Evolutionary conservation across 1,284 basidiomycete genomes (phyloP), one percentile per base, ranked within the genome.

Genomic region (Pseudozyma hubeiensis): DNA sequence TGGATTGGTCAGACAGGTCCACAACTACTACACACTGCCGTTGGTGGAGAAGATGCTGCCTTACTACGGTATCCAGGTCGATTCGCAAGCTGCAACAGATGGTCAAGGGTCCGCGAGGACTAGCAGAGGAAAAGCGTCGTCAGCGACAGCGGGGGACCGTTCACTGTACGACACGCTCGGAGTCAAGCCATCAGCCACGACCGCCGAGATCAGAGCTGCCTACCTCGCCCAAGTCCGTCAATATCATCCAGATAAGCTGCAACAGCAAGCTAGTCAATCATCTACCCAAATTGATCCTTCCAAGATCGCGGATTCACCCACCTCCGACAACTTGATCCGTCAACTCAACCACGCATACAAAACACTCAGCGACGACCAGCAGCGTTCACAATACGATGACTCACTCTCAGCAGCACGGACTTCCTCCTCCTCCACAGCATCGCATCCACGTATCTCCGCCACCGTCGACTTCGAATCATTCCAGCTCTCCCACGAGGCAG

Each of bases 191-290:
- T 64, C 60, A 13, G 64, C 73, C 2, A 61, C 57, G 7, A 7
- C 41, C 9, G 44, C 53, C 43, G 64, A 71, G 34, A 71, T 75
- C 30, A 56, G 73, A 7, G 44, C 73, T 2, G 73, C 73, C 17
- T 75, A 71, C 50, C 64, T 75, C 3, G 61, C 57, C 1, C 55
- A 65, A 45, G 73, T 75, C 5, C 57, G 68, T 11, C 53, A 16
- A 11, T 48, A 75, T 33, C 73, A 75, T 35, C 73, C 73, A 1
- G 73, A 75, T 53, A 75, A 75, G 49, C 52, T 69, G 5, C 72
- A 75, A 34, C 72, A 75, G 57, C 70, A 58, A 40, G 17, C n/a
- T 9, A 29, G 17, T 14, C 14, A 24, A 35, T 14, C 46, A 4
- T 7, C 33, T 1, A 6, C 29, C 5, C 19, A 3, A 3, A 11